phyloP scores from a whole-genome alignment of 2,329 filamentous ascomycete genomes.

The Nemania diffusa region DNA sequence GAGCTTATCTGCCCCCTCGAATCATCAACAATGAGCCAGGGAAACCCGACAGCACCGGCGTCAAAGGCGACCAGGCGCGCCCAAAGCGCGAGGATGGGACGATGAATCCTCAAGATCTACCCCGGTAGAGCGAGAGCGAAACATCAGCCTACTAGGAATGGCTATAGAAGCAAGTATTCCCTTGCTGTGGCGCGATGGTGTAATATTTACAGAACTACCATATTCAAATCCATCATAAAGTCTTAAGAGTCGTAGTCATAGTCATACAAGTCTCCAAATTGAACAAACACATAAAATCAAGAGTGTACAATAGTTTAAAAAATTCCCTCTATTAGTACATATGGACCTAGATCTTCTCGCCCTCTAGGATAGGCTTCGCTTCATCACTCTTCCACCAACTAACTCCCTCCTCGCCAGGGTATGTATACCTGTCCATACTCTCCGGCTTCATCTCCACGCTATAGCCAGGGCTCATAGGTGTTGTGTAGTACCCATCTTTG shows the following conservation, averaged over 20 bases:
- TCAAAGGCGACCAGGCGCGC: background rate
- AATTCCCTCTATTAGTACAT: background rate
- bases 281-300: background rate
- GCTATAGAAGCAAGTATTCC: background rate
- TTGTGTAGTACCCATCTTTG: slow-evolving; percentile 87
- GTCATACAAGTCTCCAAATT: background rate
- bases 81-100: background rate
- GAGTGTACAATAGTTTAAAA: background rate
- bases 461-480: slow-evolving; percentile 84
- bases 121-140: background rate
- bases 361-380: slow-evolving; percentile 78
- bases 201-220: background rate
- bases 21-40: background rate
- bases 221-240: too few relatives aligned
- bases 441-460: slow-evolving; percentile 93
- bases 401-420: slow-evolving; percentile 78
- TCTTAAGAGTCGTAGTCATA: background rate
- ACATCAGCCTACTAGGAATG: background rate
- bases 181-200: background rate
- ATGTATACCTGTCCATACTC: slow-evolving; percentile 83
- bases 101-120: background rate
- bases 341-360: slow-evolving; percentile 60
- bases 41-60: background rate
- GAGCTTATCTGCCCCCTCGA: background rate
- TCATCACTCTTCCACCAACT: slow-evolving; percentile 89